A percentile compares a stretch with the other conserved stretches of the same genome.
phyloP scores from a whole-genome alignment of 2,329 filamentous ascomycete genomes.

The Sporothrix euskadiensis region DNA sequence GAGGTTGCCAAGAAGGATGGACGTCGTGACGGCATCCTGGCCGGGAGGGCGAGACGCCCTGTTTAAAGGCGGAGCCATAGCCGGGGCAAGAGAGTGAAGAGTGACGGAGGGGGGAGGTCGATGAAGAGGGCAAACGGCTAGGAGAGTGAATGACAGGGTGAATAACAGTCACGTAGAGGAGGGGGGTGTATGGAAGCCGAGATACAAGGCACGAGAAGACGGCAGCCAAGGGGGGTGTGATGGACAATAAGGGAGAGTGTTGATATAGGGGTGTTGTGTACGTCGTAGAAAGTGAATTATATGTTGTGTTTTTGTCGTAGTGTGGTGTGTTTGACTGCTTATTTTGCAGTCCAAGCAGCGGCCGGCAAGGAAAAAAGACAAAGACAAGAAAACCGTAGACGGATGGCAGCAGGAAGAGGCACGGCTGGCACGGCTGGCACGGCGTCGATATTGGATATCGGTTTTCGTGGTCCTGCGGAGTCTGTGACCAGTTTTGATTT shows the following conservation, averaged over 20 bases:
- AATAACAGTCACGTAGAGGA: neutral
- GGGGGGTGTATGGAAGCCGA: slow-evolving; percentile 20
- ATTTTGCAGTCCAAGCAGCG: slow-evolving; percentile 12
- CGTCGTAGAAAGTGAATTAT: neutral
- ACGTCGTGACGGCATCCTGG: slow-evolving; percentile 49
- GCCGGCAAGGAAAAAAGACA: neutral
- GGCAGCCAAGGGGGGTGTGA: slow-evolving; percentile 16
- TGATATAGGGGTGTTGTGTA: neutral
- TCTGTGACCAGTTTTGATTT: slow-evolving; percentile 8
- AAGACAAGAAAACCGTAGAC: neutral
- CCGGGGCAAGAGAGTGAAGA: neutral
- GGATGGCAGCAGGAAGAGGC: slow-evolving; percentile 8
- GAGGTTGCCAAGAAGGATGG: slow-evolving; percentile 70
- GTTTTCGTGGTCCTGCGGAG: slow-evolving; percentile 18
- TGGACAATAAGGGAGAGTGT: neutral
- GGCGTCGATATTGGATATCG: slow-evolving; percentile 2
- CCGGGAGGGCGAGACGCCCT: slow-evolving; percentile 30
- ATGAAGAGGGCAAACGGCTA: neutral
- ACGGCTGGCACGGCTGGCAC: no score
- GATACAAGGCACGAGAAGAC: slow-evolving; percentile 16
- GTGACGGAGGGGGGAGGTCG: neutral
- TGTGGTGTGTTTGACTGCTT: slow-evolving; percentile 6
- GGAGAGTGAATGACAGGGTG: neutral
- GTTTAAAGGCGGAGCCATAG: slow-evolving; percentile 36
- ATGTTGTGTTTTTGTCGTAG: neutral